Evolutionary conservation across 805 yeast genomes (phyloP).

Genomic region (Suhomyces emberorum): DNA sequence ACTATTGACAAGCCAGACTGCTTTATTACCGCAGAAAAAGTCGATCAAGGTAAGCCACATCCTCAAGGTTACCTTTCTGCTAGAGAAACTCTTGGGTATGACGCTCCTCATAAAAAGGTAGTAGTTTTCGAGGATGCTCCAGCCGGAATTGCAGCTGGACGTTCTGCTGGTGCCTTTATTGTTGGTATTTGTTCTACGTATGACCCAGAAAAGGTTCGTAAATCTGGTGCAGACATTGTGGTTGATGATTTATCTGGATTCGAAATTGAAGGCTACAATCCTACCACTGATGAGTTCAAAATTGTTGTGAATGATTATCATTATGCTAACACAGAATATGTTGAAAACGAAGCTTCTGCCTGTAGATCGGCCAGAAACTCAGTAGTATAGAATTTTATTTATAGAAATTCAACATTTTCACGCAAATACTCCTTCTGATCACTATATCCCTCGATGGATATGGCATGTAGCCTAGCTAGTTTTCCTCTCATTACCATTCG

Average conservation of each 20-base stretch:
- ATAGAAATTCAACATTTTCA: conserved; percentile 16
- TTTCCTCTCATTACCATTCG: conserved; percentile 24
- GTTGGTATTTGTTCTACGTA: conserved; percentile 83
- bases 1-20: conserved; percentile 60
- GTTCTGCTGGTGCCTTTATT: conserved; percentile 76
- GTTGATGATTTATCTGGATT: conserved; percentile 68
- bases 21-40: conserved; percentile 80
- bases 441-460: conserved; percentile 28
- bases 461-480: conserved; percentile 24
- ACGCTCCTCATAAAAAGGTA: conserved; percentile 31
- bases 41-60: conserved; percentile 77
- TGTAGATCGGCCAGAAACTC: conserved; percentile 1
- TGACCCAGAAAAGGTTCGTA: conserved; percentile 61
- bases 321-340: conserved; percentile 31
- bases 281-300: conserved; percentile 34
- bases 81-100: conserved; percentile 43
- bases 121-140: conserved; percentile 88
- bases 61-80: conserved; percentile 78
- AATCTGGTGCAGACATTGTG: conserved; percentile 77
- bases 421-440: conserved; percentile 18
- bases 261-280: conserved; percentile 50
- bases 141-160: conserved; percentile 81
- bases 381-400: not conserved
- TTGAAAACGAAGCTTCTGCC: conserved; percentile 2
- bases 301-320: conserved; percentile 39